Evolutionary conservation across 208 protist genomes (phyloP).

Genomic region (Leishmania tarentolae): DNA sequence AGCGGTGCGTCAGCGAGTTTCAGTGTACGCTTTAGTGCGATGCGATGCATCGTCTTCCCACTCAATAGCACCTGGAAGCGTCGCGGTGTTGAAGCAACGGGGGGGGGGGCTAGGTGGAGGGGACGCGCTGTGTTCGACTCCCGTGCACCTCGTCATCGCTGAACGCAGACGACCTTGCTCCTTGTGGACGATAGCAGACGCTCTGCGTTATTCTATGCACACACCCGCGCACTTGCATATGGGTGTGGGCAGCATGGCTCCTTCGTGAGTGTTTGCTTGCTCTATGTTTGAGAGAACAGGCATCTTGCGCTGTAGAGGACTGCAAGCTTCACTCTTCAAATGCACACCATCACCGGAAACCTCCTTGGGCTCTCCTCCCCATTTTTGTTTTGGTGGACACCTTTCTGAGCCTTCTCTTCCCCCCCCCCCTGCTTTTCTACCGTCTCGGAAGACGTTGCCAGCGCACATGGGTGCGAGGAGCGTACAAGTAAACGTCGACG

Average conservation of each 20-base stretch:
- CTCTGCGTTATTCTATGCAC: background rate
- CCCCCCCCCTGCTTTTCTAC: background rate
- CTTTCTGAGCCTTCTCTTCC: background rate
- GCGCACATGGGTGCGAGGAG: background rate
- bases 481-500: background rate
- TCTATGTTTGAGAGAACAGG: background rate
- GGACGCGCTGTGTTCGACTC: background rate
- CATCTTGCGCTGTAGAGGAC: background rate
- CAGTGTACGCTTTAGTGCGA: background rate
- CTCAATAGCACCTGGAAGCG: background rate
- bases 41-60: background rate
- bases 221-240: background rate
- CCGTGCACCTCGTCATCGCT: no score
- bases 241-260: background rate
- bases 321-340: background rate
- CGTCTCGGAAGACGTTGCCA: background rate
- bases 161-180: background rate
- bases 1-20: background rate
- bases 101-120: background rate
- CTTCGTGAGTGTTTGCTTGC: background rate
- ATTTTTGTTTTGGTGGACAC: no score
- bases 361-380: background rate
- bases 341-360: background rate
- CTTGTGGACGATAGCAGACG: background rate
- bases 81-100: background rate